Evolutionary conservation across 495 filamentous ascomycete species (phyloP), one percentile per base, ranked within the genome.

Genomic region (Lasiosphaeriaceae sp.): DNA sequence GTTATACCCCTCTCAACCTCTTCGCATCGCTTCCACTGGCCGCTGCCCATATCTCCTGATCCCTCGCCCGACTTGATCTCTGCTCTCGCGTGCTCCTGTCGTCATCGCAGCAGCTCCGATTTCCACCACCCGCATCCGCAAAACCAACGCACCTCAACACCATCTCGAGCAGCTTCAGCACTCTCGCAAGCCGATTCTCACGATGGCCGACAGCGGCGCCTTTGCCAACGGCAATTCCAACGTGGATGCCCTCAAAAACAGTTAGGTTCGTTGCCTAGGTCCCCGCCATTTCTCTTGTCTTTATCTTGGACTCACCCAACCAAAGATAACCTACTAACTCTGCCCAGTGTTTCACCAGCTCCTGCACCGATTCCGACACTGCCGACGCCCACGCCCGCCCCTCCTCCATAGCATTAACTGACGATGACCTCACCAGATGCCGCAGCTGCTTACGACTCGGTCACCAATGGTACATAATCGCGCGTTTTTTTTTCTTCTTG

Each of bases 251-350:
- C 55, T 75, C 49, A 78, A 78, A 66, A 67, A 63, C 66, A 77
- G 76, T 78, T 69, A 72, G 76, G 76, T 78, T 51, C 57, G 74
- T 78, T 11, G 19, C 37, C n/a, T n/a, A n/a, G n/a, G n/a, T 19
- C 57, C 34, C 46, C 34, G 48, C 19, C 39, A 34, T 43, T 26
- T 23, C 26, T 39, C 23, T 54, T 45, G 34, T n/a, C n/a, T n/a
- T 50, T 46, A 23, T 53, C 22, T 24, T 23, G 39, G 50, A 37
- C 52, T 55, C 41, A 41, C 17, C 56, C 44, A 54, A 44, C 8
- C 52, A 47, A 39, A 48, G 54, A 58, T 55, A 51, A 61, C 34
- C 12, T 52, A 62, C 72, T 72, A 73, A 74, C 64, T 46, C 63
- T 52, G 47, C 17, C 23, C 26, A 68, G 66, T 72, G 56, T 72